phyloP scores from a whole-genome alignment of 169 alveolate species.

The Besnoitia besnoiti region DNA sequence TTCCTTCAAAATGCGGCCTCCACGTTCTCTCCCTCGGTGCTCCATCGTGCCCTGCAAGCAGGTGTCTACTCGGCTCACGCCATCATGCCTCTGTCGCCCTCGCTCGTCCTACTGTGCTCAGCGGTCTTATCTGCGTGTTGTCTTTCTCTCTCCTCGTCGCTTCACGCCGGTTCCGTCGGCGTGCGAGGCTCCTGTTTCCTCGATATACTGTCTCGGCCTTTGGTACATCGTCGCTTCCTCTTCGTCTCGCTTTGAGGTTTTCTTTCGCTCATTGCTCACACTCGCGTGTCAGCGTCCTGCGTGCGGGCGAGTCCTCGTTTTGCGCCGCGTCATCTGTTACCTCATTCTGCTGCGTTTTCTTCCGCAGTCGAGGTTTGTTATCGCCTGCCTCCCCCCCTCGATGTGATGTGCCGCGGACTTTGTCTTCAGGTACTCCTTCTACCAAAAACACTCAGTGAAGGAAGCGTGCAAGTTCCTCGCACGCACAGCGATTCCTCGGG shows the following conservation, averaged over 20 bases:
- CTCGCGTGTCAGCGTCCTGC: not conserved
- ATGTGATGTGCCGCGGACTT: not conserved
- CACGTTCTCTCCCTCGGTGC: too few relatives aligned
- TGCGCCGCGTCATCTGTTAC: not conserved
- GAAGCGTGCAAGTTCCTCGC: slow-evolving; percentile 43
- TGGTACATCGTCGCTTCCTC: not conserved
- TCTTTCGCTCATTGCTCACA: not conserved
- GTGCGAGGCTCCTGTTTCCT: too few relatives aligned
- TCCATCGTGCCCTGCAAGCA: too few relatives aligned
- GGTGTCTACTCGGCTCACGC: too few relatives aligned
- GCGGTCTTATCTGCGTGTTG: too few relatives aligned
- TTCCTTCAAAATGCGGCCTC: too few relatives aligned
- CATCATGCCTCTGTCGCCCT: too few relatives aligned
- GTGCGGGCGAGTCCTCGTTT: not conserved
- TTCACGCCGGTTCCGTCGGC: too few relatives aligned
- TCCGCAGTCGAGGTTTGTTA: not conserved
- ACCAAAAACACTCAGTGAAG: slow-evolving; percentile 33
- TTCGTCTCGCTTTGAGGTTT: not conserved
- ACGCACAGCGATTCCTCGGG: slow-evolving; percentile 38
- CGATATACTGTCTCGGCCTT: not conserved
- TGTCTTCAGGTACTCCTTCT: slow-evolving; percentile 40
- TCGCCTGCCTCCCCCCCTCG: not conserved
- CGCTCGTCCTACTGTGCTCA: too few relatives aligned
- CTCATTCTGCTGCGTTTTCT: not conserved
- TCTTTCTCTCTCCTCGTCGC: too few relatives aligned